Conservation (phyloP, 1,284 basidiomycete species). For the Cystobasidium slooffiae region DNA sequence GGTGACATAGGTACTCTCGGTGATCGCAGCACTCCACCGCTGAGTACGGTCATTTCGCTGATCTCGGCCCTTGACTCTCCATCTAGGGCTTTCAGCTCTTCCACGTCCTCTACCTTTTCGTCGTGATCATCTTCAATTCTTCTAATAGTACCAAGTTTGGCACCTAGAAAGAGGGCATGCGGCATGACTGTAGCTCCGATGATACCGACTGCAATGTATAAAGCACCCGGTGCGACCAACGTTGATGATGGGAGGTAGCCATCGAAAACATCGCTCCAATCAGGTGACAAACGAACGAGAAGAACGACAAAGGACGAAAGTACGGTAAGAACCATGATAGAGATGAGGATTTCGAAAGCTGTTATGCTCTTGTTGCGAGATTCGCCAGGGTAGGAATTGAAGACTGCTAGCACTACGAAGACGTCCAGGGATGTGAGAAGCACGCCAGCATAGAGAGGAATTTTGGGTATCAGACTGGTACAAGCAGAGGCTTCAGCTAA, state of each 20-base stretch:
- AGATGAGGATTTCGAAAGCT: constrained; percentile 71
- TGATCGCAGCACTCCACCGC: background rate
- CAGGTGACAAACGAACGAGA: constrained; percentile 71
- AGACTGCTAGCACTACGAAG: constrained; percentile 66
- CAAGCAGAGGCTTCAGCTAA: background rate
- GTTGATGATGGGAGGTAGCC: constrained; percentile 77
- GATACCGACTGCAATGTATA: constrained; percentile 76
- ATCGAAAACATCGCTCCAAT: constrained; percentile 79
- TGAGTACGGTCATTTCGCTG: background rate
- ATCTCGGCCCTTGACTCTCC: background rate
- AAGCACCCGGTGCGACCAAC: constrained; percentile 66
- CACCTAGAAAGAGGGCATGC: constrained; percentile 88
- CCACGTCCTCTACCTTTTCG: constrained; percentile 34
- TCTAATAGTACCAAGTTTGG: constrained; percentile 79
- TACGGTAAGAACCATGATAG: constrained; percentile 72
- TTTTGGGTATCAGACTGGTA: constrained; percentile 69
- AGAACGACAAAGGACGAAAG: constrained; percentile 81
- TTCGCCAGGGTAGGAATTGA: constrained; percentile 55
- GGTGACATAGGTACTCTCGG: background rate
- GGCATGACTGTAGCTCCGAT: constrained; percentile 77
- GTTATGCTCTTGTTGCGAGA: constrained; percentile 54
- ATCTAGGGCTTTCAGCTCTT: background rate
- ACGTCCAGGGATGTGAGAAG: constrained; percentile 83
- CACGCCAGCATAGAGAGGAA: constrained; percentile 80
- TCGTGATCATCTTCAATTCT: constrained; percentile 58